Evolutionary conservation across 192 early-diverging fungal genomes (phyloP).

Genomic region (Phlyctochytrium arcticum): DNA sequence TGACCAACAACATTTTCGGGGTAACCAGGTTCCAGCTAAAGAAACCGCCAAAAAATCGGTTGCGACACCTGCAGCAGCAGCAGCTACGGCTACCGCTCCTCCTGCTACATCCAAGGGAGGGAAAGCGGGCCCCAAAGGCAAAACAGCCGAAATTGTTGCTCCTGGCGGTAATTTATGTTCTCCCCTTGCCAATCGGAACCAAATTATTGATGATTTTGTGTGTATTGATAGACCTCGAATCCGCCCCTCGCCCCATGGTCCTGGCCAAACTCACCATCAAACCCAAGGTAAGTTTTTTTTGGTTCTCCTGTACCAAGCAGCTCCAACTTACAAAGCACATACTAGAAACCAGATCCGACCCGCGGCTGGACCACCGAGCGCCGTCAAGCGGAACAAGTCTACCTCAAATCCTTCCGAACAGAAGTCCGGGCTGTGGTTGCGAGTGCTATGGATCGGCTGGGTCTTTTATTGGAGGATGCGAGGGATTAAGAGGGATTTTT

Average conservation of each 20-base stretch:
- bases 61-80: constrained; percentile 2
- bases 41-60: constrained; percentile 7
- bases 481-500: neutral
- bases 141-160: neutral
- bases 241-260: neutral
- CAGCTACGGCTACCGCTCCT: neutral
- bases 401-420: constrained; percentile 1
- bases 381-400: constrained; percentile 5
- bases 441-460: neutral
- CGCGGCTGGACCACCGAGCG: constrained; percentile 20
- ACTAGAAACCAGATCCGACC: constrained; percentile 25
- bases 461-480: neutral
- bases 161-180: neutral
- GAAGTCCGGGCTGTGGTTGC: neutral
- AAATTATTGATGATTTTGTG: no score
- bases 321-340: no score
- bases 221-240: neutral
- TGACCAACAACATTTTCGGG: no score
- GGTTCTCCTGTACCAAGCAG: neutral
- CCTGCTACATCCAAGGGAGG: neutral
- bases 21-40: constrained; percentile 1
- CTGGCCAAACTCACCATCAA: constrained; percentile 9
- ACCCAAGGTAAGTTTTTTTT: constrained; percentile 12
- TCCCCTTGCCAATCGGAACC: neutral
- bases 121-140: constrained; percentile 7